Conservation (phyloP, 2,329 filamentous ascomycete species). For the Monosporascus sp. region DNA sequence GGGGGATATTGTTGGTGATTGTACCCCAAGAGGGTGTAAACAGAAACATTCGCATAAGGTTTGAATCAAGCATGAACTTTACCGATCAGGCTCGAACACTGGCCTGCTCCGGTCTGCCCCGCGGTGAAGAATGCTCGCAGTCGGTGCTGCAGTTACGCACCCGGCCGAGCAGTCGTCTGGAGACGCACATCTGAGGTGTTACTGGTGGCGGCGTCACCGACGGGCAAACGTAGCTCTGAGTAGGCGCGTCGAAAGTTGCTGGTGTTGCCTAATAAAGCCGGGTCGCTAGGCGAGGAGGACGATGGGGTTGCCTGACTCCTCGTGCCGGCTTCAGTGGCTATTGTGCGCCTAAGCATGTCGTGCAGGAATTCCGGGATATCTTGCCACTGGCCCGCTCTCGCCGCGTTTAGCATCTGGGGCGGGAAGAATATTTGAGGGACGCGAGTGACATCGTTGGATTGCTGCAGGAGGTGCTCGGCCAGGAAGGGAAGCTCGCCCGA, state of each 20-base stretch:
- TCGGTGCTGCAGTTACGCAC: constrained; percentile 16
- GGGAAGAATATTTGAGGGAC: constrained; percentile 39
- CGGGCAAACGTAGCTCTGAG: constrained; percentile 35
- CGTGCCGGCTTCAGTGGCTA: constrained; percentile 32
- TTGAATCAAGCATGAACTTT: no score
- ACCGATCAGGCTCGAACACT: not conserved
- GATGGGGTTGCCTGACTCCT: constrained; percentile 7
- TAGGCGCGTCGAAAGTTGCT: constrained; percentile 20
- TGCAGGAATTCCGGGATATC: constrained; percentile 54
- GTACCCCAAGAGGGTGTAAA: no score
- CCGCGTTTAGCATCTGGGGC: constrained; percentile 47
- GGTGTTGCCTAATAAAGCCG: constrained; percentile 8
- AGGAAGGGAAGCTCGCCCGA: constrained; percentile 50
- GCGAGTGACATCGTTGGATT: constrained; percentile 30
- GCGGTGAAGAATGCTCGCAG: not conserved
- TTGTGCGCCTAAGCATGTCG: constrained; percentile 43
- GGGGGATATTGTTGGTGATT: no score
- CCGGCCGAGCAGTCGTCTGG: constrained; percentile 27
- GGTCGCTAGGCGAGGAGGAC: constrained; percentile 7
- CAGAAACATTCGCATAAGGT: no score
- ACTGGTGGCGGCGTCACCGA: constrained; percentile 24
- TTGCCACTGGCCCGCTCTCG: constrained; percentile 52
- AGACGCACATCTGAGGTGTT: constrained; percentile 20
- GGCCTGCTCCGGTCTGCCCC: not conserved
- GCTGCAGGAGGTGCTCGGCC: constrained; percentile 36